Base-by-base conservation (phyloP, 192 early-diverging fungal species). In the Funneliformis mosseae region DNA sequence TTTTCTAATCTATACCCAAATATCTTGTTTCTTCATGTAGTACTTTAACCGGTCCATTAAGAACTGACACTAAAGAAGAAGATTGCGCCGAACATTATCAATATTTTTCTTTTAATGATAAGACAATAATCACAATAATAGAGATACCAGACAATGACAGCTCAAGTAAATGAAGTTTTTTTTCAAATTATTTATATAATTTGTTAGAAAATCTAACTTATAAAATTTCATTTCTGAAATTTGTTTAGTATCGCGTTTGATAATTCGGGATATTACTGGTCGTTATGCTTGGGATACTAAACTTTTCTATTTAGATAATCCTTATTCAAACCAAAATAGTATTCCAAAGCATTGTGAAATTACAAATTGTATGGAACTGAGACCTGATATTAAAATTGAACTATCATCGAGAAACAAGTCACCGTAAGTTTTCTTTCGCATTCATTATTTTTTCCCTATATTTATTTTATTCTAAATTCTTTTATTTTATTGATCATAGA, bases 101-200 rank as follows among this genome's bases (percentile, higher is more conserved):
- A 74, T 93, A 92, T 70, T 94, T 96, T 85, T 85, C 92, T 10
- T 83, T 89, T 73, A 94, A 95, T 73, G 89, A 93, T 75, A 89
- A 85, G 21, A 90, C 92, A 5, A 81, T 96, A 63, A 84, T 96
- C 50, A 91, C 93, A 0, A 78, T 94, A 48, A 84, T 93, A 23
- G 95, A 96, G 80, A 80, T 92, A 41, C 88, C 89, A 8, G 83
- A 83, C 33, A 33, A 33, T 7, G 50, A 55, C 16, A 55, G 4
- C 5, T 55, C 50, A 55, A n/a, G 50, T 55, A 55, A 7, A 18
- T 55, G 7, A 6, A 1, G 4, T 55, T 33, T 33, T 33, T 3
- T 3, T 33, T 33, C 5, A 45, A 45, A 7, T 55, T 55, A 55
- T 21, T 5, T 21, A 18, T 18, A 55, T 55, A 55, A 7, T 6